Evolutionary conservation across 305 asterid species (phyloP).

Genomic region (Rubia balearica): DNA sequence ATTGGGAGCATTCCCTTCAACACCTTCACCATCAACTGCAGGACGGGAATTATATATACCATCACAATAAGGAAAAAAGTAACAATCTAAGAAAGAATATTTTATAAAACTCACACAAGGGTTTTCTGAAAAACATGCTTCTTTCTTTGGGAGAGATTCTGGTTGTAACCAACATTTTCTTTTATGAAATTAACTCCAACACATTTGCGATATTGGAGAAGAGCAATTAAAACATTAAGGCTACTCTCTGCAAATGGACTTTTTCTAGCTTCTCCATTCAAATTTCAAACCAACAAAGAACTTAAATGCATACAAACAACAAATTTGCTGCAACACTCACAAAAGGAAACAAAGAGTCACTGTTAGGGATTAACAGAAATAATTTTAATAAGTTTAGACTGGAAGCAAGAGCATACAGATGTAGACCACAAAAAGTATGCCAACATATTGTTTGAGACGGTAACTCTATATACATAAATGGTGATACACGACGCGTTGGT

Average conservation of each 20-base stretch:
- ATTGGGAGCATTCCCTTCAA: slow-evolving; percentile 37
- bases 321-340: slow-evolving; percentile 65
- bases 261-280: slow-evolving; percentile 56
- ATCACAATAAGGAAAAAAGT: background rate
- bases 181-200: slow-evolving; percentile 42
- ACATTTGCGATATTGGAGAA: slow-evolving; percentile 65
- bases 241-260: slow-evolving; percentile 75
- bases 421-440: background rate
- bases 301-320: slow-evolving; percentile 66
- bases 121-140: slow-evolving; percentile 59
- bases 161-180: slow-evolving; percentile 42
- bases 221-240: slow-evolving; percentile 69
- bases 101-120: slow-evolving; percentile 56
- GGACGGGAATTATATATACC: slow-evolving; percentile 26
- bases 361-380: background rate
- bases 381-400: slow-evolving; percentile 2
- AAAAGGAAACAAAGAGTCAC: background rate
- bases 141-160: slow-evolving; percentile 54
- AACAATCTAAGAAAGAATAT: slow-evolving; percentile 11
- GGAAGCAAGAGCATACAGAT: background rate
- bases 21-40: slow-evolving; percentile 42
- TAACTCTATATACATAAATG: background rate
- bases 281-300: slow-evolving; percentile 52
- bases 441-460: background rate
- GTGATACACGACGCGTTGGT: too few relatives aligned